These are phyloP conservation scores for Colletotrichum horii DNA, from an alignment of 2,329 filamentous ascomycete genomes.

Conservation along the genomic window DNA sequence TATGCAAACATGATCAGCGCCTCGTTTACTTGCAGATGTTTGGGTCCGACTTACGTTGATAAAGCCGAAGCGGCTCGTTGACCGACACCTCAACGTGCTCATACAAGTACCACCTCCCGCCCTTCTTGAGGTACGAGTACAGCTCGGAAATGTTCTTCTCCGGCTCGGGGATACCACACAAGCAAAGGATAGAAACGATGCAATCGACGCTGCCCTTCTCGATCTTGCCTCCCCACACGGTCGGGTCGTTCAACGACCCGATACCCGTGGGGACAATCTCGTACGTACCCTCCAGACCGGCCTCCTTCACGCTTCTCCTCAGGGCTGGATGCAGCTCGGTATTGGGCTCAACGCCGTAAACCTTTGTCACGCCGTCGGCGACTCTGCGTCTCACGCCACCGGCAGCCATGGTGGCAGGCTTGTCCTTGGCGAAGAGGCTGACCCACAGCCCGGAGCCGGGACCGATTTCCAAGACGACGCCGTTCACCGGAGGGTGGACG, in stretches of 20 bases:
- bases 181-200: conserved; percentile 65
- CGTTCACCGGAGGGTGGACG: conserved; percentile 44
- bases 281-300: conserved; percentile 62
- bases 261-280: conserved; percentile 68
- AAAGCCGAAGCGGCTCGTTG: conserved; percentile 45
- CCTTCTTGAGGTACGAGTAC: conserved; percentile 63
- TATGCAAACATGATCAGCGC: neutral
- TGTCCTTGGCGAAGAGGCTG: conserved; percentile 47
- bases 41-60: conserved; percentile 52
- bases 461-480: conserved; percentile 66
- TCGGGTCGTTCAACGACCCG: conserved; percentile 53
- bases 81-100: conserved; percentile 59
- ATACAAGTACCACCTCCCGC: conserved; percentile 67
- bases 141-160: conserved; percentile 58
- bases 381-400: neutral
- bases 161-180: conserved; percentile 69
- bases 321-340: conserved; percentile 54
- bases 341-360: conserved; percentile 73
- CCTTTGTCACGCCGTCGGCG: conserved; percentile 32
- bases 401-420: neutral
- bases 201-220: conserved; percentile 59
- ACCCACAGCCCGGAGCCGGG: conserved; percentile 68
- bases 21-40: neutral
- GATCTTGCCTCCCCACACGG: conserved; percentile 51
- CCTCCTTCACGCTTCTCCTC: conserved; percentile 48